Base-by-base conservation (phyloP, 306 rosid species). In the Begonia fuchsioides region DNA sequence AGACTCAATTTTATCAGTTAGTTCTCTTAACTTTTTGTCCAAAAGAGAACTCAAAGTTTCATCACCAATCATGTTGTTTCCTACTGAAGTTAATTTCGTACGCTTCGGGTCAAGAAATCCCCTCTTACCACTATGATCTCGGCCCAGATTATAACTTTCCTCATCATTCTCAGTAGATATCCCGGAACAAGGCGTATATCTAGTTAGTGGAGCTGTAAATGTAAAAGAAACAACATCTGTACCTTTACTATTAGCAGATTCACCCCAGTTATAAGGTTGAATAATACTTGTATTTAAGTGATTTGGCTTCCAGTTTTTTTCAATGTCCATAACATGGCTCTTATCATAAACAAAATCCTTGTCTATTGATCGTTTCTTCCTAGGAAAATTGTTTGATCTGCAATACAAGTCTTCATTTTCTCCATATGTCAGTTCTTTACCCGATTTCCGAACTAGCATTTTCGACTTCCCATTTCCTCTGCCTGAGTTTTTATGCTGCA, bases 191-290 rank as follows among this genome's bases (percentile, higher is more conserved):
- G 74, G 67, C 51, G 47, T 64, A 61, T 61, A 68, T 61, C 82
- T 71, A 48, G 90, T 50, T 58, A 88, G 75, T 8, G 97, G 97
- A 40, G 97, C 76, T 15, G 97, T 84, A 68, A 88, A 88, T 59
- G 97, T 88, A 71, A 88, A 88, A 55, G 97, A 88, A 66, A 88
- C 86, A 51, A 88, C 86, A 67, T 88, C 97, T 61, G 72, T 72
- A 54, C 82, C 95, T 50, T 84, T 78, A 67, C 56, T 88, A 68
- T 57, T 76, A 48, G 60, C 64, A 32, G 84, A 83, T 52, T 73
- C 84, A 15, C 62, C 50, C 86, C 80, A 68, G 66, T 60, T 71
- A 26, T 58, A 49, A 49, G 64, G 62, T n/a, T 41, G 45, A 1
- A 10, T 41, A 47, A 54, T 64, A 32, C 50, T 68, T 32, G 49